Evolutionary conservation across 2,329 filamentous ascomycete genomes (phyloP), one percentile per base, ranked within the genome.

Genomic region (Emmonsia crescens): DNA sequence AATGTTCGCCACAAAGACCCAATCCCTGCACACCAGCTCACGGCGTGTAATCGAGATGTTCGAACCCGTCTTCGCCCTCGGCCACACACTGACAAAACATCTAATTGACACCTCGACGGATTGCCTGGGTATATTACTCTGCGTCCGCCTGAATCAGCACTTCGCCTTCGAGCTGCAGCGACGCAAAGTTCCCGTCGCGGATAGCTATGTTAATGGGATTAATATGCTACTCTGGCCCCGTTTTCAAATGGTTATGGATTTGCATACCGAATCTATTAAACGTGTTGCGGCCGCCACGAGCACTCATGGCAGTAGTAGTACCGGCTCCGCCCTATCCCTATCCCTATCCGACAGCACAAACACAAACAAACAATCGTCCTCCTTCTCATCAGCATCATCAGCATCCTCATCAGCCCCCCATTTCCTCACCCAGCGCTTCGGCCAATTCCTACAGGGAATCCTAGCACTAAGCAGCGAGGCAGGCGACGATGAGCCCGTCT

Each of bases 171-270:
- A 96, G 74, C 82, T 97, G 40, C 94, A 99, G 74, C 84, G 93
- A 12, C 86, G 93, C 60, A 93, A 95, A 71, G 85, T 97, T 0
- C 94, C 94, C 0, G 87, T 91, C 5, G 86, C 90, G 1, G 94
- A 99, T 71, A 83, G 85, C 46, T 99, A 99, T 72, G 87, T 96
- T 72, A 99, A 99, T 73, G 92, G 86, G 54, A 96, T 91, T 5
- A 92, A 89, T 70, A 99, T 99, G 91, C 84, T 94, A 2, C 83
- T 99, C 5, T 99, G 94, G 94, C 94, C 94, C 8, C 87, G 93
- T 31, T 89, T 99, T 69, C 95, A 99, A 75, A 84, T 90, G 61
- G 86, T 96, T 68, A 96, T 99, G 85, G 92, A 96, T 72, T 83
- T 87, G 61, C 94, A 99, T 72, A 91, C 89, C 76, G 91, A 96